These are phyloP conservation scores for Mercurialis annua DNA, from an alignment of 345 rosid species.

Conservation along the genomic window DNA sequence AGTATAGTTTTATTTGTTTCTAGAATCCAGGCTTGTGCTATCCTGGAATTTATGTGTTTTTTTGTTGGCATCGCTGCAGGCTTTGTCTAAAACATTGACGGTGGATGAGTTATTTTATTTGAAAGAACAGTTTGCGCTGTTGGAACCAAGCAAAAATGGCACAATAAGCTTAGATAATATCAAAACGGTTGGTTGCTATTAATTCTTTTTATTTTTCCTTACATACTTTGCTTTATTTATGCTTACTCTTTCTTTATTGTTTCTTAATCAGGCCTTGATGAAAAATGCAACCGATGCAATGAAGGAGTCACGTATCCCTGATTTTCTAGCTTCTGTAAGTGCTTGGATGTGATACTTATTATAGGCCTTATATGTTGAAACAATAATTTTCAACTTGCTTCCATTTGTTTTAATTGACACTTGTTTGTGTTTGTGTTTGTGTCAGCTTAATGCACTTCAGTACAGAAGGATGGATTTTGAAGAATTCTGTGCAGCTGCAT, in stretches of 20 bases:
- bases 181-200: slow-evolving; percentile 45
- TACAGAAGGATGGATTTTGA: slow-evolving; percentile 90
- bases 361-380: not conserved
- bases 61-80: slow-evolving; percentile 46
- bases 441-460: slow-evolving; percentile 79
- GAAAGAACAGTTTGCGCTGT: slow-evolving; percentile 65
- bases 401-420: not conserved
- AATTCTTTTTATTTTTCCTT: not conserved
- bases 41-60: not conserved
- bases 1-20: too few species aligned
- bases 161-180: slow-evolving; percentile 67
- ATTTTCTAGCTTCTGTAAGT: slow-evolving; percentile 78
- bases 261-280: slow-evolving; percentile 62
- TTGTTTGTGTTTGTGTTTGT: not conserved
- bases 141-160: slow-evolving; percentile 72
- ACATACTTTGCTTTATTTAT: slow-evolving; percentile 7
- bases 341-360: not conserved
- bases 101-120: slow-evolving; percentile 67
- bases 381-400: not conserved
- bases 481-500: slow-evolving; percentile 94
- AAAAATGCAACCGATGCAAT: slow-evolving; percentile 85
- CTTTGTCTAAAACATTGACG: slow-evolving; percentile 75
- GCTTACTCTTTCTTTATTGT: slow-evolving; percentile 19
- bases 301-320: slow-evolving; percentile 88
- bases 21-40: too few species aligned